Percentiles rank a stretch among this genome's conserved stretches.
phyloP scores from a whole-genome alignment of 2,329 filamentous ascomycete genomes.

The Pestalotiopsis fici region DNA sequence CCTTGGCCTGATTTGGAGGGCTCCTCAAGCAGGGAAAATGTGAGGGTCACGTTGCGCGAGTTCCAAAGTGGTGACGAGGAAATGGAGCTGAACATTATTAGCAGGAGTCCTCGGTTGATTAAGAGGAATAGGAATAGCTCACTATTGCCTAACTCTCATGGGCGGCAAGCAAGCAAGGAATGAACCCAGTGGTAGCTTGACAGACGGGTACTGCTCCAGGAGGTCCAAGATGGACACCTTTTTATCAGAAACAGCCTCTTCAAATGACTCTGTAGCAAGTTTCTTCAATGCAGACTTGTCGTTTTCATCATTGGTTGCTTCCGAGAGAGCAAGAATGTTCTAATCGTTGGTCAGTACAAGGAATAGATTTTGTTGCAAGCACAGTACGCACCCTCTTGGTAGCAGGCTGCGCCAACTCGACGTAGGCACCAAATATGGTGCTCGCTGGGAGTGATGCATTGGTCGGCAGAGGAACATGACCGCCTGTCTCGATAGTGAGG shows the following conservation, averaged over 20 bases:
- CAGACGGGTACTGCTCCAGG: slow-evolving; percentile 32
- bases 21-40: slow-evolving; percentile 53
- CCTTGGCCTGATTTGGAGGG: slow-evolving; percentile 27
- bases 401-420: slow-evolving; percentile 61
- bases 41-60: slow-evolving; percentile 49
- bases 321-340: slow-evolving; percentile 48
- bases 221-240: slow-evolving; percentile 22
- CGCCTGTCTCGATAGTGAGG: slow-evolving; percentile 45
- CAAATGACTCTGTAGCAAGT: slow-evolving; percentile 30
- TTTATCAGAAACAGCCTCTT: slow-evolving; percentile 24
- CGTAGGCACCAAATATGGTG: slow-evolving; percentile 56
- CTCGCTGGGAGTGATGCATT: slow-evolving; percentile 50
- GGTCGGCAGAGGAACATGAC: slow-evolving; percentile 41
- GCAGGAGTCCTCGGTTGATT: not conserved
- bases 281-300: slow-evolving; percentile 40
- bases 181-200: slow-evolving; percentile 33
- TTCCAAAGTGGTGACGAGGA: slow-evolving; percentile 52
- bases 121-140: not conserved
- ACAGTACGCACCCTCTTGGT: slow-evolving; percentile 44
- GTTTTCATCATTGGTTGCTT: slow-evolving; percentile 43
- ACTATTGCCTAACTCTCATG: slow-evolving; percentile 62
- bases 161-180: slow-evolving; percentile 61
- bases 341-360: slow-evolving; percentile 5
- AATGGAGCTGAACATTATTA: slow-evolving; percentile 36
- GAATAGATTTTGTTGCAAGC: not conserved